Base-by-base conservation (phyloP, 2,329 filamentous ascomycete genomes). In the Aureobasidium melanogenum region DNA sequence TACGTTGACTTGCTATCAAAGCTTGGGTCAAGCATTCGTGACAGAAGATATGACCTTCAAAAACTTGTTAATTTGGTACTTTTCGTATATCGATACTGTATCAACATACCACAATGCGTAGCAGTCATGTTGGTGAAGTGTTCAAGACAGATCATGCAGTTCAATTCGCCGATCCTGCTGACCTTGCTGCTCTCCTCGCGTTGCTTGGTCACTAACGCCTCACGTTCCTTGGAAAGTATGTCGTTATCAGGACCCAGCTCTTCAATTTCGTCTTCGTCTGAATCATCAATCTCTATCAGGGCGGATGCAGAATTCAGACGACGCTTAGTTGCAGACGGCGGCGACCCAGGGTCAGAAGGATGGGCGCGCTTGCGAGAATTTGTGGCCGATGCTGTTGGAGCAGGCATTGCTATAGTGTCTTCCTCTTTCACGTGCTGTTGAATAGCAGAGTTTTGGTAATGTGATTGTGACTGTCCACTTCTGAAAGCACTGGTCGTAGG, bases 131-230 rank as follows among this genome's bases (percentile, higher is more conserved):
- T 79, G 9, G 79, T 83, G 2, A 80, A 82, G 4, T 74, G 78
- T 65, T 86, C 84, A 80, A 87, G 82, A 71, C 84, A 87, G 24
- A 87, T 82, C 47, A 85, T 83, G 68, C 84, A 87, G 75, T 82
- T 68, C 80, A 79, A 5, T 71, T 78, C 24, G 73, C 80, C 65
- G 80, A 74, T 60, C 12, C 54, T 57, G 24, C 57, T 61, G 17
- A 57, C 39, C 19, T 69, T 65, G 36, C 70, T 69, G 10, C 68
- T 67, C 7, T 71, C 60, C 44, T 69, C 63, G 32, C 74, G 67
- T 64, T 81, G 74, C 47, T 60, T 60, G 60, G 77, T 77, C 39
- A 82, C 72, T 0, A 80, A 78, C 63, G 82, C 80, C 60, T 79
- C 74, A 6, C 76, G 74, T 67, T 83, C 81, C 67, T 81, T 83